Evolutionary conservation across 192 early-diverging fungal species (phyloP).

Genomic region (Backusella macrospora): DNA sequence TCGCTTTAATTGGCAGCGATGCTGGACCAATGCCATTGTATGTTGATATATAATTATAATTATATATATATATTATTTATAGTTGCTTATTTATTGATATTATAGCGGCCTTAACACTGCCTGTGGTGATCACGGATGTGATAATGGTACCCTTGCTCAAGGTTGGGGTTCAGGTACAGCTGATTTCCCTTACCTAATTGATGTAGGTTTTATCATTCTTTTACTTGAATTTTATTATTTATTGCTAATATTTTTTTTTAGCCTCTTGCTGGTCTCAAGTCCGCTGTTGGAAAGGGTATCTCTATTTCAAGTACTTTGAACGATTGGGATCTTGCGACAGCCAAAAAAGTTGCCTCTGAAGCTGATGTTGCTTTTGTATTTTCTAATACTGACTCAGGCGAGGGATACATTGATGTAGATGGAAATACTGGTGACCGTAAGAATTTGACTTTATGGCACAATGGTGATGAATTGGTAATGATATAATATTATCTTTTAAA

Average conservation of each 20-base stretch:
- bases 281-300: conserved; percentile 24
- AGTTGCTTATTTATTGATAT: not conserved
- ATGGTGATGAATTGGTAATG: conserved; percentile 55
- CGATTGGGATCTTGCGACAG: conserved; percentile 24
- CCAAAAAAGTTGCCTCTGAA: conserved; percentile 22
- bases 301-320: conserved; percentile 13
- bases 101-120: conserved; percentile 26
- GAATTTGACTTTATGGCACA: conserved; percentile 58
- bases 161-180: conserved; percentile 36
- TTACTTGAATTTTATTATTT: not conserved
- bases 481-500: not conserved
- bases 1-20: conserved; percentile 37
- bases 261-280: conserved; percentile 30
- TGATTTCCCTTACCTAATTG: conserved; percentile 32
- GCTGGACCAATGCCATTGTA: conserved; percentile 25
- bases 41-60: not conserved
- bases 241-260: not conserved
- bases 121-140: conserved; percentile 27
- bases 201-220: conserved; percentile 20
- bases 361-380: conserved; percentile 55
- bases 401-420: conserved; percentile 24
- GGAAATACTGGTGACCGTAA: conserved; percentile 60
- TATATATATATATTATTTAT: not conserved
- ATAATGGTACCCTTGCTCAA: conserved; percentile 10
- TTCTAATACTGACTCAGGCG: conserved; percentile 33